phyloP scores from a whole-genome alignment of 495 filamentous ascomycete species.

The Penicillium fimorum region DNA sequence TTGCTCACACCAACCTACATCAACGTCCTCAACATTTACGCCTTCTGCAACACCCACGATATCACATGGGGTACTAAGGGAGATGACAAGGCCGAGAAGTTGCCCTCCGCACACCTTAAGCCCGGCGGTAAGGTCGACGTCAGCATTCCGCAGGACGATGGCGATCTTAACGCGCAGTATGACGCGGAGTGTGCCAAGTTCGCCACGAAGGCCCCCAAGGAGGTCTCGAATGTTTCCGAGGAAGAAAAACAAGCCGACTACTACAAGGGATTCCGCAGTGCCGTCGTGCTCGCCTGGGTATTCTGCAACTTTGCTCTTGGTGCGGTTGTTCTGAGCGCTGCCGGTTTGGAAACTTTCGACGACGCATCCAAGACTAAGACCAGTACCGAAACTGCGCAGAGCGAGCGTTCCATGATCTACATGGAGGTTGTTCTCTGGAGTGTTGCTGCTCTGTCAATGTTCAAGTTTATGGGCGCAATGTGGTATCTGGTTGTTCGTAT shows the following conservation, averaged over 20 bases:
- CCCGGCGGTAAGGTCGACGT: constrained; percentile 92
- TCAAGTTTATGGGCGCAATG: constrained; percentile 86
- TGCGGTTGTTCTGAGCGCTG: constrained; percentile 83
- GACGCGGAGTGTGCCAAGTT: constrained; percentile 81
- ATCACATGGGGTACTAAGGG: constrained; percentile 98
- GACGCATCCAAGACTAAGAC: constrained; percentile 7
- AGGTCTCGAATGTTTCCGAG: constrained; percentile 57
- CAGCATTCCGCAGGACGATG: constrained; percentile 82
- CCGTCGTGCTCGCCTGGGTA: constrained; percentile 94
- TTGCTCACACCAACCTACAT: constrained; percentile 93
- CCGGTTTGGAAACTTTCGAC: constrained; percentile 69
- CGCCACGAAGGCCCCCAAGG: constrained; percentile 64
- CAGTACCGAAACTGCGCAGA: constrained; percentile 42
- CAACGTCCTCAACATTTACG: constrained; percentile 96
- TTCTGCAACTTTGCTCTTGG: constrained; percentile 89
- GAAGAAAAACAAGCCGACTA: constrained; percentile 93
- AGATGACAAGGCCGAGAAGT: constrained; percentile 82
- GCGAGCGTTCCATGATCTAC: constrained; percentile 68
- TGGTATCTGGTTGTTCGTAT: constrained; percentile 95
- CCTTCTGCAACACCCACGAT: constrained; percentile 97
- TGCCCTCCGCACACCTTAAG: constrained; percentile 78
- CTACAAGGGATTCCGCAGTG: constrained; percentile 91
- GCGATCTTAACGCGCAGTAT: constrained; percentile 89
- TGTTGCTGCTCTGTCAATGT: constrained; percentile 80
- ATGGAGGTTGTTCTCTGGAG: constrained; percentile 89